Percentiles rank a stretch among this genome's conserved stretches.
These are phyloP conservation scores for Discostella stelligera DNA, from an alignment of 352 stramenopile species.

Conservation along the genomic window DNA sequence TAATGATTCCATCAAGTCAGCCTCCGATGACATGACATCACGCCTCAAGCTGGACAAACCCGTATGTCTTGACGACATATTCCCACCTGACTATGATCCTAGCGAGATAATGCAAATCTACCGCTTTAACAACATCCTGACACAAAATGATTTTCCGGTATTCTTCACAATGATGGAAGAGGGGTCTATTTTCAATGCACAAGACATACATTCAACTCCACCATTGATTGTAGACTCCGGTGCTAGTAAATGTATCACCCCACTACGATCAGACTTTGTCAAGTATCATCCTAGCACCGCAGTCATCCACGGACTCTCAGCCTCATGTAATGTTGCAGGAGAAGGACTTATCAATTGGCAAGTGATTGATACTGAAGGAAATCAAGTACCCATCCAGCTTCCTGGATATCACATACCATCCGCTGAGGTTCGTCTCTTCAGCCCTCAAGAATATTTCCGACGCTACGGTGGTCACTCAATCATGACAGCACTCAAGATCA, in stretches of 20 bases:
- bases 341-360: conserved; percentile 20
- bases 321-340: conserved; percentile 9
- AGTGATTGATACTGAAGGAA: background rate
- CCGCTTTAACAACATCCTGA: background rate
- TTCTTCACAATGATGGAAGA: background rate
- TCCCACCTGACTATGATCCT: background rate
- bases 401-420: conserved; percentile 19
- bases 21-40: background rate
- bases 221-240: conserved; percentile 23
- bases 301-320: conserved; percentile 16
- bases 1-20: background rate
- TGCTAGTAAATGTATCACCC: conserved; percentile 22
- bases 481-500: background rate
- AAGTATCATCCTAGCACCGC: conserved; percentile 4
- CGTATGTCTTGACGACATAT: background rate
- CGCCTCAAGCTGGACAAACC: background rate
- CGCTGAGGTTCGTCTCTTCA: conserved; percentile 16
- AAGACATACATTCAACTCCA: background rate
- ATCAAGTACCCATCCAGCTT: conserved; percentile 10
- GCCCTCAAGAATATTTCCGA: conserved; percentile 14
- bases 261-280: conserved; percentile 17
- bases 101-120: conserved; percentile 1
- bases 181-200: background rate
- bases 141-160: background rate
- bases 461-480: background rate